A percentile compares a stretch with the other conserved stretches of the same genome.
Conservation (phyloP, 164 flowering plant species). For the Stephania cephalantha region DNA sequence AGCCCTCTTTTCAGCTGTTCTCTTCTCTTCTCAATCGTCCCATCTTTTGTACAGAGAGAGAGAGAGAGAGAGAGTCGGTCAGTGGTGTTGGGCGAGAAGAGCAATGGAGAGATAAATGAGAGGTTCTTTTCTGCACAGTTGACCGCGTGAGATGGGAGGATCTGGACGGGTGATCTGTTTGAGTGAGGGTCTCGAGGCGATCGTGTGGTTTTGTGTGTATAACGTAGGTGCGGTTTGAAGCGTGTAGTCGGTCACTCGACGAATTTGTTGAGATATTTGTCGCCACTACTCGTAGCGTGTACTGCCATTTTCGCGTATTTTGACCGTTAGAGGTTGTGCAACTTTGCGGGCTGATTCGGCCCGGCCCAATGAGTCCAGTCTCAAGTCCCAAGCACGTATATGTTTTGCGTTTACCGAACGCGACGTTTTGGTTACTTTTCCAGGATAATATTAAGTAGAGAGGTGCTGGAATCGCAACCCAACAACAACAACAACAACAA, state of each 20-base stretch:
- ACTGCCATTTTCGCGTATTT: not conserved
- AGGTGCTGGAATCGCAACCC: too few species aligned
- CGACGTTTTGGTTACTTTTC: too few species aligned
- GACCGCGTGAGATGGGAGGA: not conserved
- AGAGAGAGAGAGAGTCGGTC: conserved; percentile 6
- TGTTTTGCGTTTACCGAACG: too few species aligned
- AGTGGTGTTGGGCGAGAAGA: not conserved
- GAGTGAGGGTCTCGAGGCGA: not conserved
- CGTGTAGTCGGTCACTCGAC: not conserved
- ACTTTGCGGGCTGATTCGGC: not conserved
- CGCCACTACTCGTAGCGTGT: not conserved
- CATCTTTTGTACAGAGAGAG: conserved; percentile 10
- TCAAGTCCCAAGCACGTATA: too few species aligned
- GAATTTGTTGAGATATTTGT: not conserved
- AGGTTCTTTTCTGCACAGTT: not conserved
- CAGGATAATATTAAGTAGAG: too few species aligned
- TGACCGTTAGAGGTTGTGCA: not conserved
- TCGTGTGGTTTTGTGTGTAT: not conserved
- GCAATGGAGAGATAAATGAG: not conserved
- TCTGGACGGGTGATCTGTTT: not conserved
- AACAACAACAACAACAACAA: too few species aligned
- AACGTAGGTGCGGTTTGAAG: not conserved
- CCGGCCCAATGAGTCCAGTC: not conserved
- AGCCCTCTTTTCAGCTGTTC: not conserved
- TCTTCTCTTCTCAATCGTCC: not conserved